These are phyloP conservation scores for Xylaria venustula DNA, from an alignment of 495 filamentous ascomycete genomes.

Conservation along the genomic window DNA sequence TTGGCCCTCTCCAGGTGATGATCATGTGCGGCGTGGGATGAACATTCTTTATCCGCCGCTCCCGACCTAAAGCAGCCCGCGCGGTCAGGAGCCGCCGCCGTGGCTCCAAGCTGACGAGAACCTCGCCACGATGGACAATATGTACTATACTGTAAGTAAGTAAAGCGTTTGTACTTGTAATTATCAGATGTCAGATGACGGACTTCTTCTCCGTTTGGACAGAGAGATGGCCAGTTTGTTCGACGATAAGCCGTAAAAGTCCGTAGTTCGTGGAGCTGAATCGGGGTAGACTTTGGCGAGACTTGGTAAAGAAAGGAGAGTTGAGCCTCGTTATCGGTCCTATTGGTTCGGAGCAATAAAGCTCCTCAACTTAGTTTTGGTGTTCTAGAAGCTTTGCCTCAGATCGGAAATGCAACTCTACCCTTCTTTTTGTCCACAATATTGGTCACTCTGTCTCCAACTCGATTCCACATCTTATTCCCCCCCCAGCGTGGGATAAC, in stretches of 20 bases:
- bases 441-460: slow-evolving; percentile 10
- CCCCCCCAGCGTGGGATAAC: no score
- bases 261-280: neutral
- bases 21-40: neutral
- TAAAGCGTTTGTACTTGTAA: no score
- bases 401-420: slow-evolving; percentile 6
- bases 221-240: neutral
- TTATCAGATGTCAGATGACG: no score
- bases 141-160: no score
- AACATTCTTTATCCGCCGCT: neutral
- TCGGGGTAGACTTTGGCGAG: neutral
- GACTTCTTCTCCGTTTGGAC: no score
- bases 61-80: neutral
- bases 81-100: neutral
- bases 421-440: neutral
- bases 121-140: no score
- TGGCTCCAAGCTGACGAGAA: no score
- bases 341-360: neutral
- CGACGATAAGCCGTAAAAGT: neutral
- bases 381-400: slow-evolving; percentile 8
- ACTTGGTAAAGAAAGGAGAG: neutral
- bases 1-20: neutral
- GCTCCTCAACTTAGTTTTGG: neutral
- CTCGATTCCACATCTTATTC: neutral
- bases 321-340: slow-evolving; percentile 11